Percentiles rank a stretch among this genome's conserved stretches.
Conservation (phyloP, 129 eudicot species). For the Silybum marianum region DNA sequence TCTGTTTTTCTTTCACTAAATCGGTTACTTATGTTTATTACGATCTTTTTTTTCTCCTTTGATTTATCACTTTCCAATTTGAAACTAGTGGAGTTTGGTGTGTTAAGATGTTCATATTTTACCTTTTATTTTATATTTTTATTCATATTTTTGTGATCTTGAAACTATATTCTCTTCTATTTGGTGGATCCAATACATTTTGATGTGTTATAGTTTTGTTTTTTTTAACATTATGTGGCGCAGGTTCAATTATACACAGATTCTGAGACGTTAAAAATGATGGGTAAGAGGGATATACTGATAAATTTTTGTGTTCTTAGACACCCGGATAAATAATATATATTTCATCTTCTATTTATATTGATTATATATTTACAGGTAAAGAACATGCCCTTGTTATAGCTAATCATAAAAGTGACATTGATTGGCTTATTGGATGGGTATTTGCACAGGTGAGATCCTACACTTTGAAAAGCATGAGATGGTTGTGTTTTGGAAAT, state of each 20-base stretch:
- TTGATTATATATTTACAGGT: conserved; percentile 50
- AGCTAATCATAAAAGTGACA: conserved; percentile 88
- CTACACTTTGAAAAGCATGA: conserved; percentile 2
- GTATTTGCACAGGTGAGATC: conserved; percentile 81
- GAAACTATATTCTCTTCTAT: conserved; percentile 1
- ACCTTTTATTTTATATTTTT: no score
- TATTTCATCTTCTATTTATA: neutral
- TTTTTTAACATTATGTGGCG: conserved; percentile 31
- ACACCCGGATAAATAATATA: neutral
- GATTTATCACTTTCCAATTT: no score
- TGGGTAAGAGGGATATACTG: conserved; percentile 64
- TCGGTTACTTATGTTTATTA: no score
- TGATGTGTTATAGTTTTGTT: conserved; percentile 10
- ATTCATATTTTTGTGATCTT: neutral
- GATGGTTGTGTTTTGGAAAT: neutral
- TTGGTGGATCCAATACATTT: neutral
- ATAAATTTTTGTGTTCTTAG: neutral
- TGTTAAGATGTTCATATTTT: no score
- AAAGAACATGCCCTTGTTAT: conserved; percentile 90
- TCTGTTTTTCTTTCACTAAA: no score
- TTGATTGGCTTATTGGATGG: conserved; percentile 99
- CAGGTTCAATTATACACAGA: conserved; percentile 78
- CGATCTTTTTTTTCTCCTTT: no score
- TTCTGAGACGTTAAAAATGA: conserved; percentile 57
- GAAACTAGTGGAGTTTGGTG: no score